A percentile compares a stretch with the other conserved stretches of the same genome.
phyloP scores from a whole-genome alignment of 2,329 filamentous ascomycete species.

The Dactylonectria estremocensis region DNA sequence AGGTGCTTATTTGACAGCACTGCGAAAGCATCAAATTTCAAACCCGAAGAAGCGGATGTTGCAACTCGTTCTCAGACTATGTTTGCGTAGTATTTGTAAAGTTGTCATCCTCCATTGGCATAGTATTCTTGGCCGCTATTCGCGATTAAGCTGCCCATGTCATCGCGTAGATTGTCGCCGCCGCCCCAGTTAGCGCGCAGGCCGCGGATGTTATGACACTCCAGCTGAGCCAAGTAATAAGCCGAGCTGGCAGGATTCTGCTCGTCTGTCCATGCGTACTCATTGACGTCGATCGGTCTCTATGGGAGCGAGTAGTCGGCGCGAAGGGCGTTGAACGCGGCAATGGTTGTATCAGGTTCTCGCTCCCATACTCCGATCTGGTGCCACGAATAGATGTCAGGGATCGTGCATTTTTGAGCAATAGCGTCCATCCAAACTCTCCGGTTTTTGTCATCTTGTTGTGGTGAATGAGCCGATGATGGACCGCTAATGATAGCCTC shows the following conservation, averaged over 20 bases:
- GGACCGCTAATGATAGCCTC: neutral
- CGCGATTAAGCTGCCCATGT: neutral
- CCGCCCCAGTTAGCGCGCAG: conserved; percentile 16
- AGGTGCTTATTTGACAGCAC: neutral
- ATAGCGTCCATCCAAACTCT: neutral
- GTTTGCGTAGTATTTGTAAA: conserved; percentile 8
- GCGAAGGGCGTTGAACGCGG: neutral
- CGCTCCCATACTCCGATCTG: conserved; percentile 16
- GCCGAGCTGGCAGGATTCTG: conserved; percentile 10
- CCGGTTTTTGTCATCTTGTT: neutral
- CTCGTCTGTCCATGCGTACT: conserved; percentile 13
- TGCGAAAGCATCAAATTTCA: conserved; percentile 7
- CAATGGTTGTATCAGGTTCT: conserved; percentile 1
- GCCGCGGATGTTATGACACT: neutral
- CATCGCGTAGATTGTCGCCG: neutral
- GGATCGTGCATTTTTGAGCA: neutral
- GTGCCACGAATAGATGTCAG: conserved; percentile 12
- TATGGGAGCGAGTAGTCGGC: neutral
- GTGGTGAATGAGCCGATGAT: conserved; percentile 1
- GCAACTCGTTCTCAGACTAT: neutral
- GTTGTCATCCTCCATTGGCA: conserved; percentile 1
- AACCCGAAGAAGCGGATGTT: conserved; percentile 1
- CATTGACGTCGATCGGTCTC: neutral
- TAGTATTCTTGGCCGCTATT: neutral
- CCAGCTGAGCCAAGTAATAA: conserved; percentile 3